These are phyloP conservation scores for Populus hybrid DNA, from an alignment of 441 rosid species.

Conservation along the genomic window DNA sequence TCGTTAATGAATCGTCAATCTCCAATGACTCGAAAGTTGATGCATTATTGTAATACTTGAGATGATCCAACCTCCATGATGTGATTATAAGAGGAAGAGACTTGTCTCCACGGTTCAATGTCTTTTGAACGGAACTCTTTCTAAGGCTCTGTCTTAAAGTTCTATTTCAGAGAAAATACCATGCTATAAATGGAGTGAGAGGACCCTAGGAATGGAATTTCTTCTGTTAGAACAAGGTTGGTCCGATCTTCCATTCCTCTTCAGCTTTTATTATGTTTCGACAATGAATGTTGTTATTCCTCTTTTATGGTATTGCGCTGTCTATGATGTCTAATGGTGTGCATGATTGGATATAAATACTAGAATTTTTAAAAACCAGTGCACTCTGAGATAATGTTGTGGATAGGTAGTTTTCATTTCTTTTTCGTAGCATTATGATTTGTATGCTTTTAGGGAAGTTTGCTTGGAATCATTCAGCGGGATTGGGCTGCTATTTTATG, in stretches of 20 bases:
- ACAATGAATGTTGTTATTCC: not conserved
- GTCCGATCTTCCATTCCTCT: no score
- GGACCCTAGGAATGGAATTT: not conserved
- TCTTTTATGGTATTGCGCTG: slow-evolving; percentile 15
- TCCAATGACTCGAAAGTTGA: not conserved
- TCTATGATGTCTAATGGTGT: slow-evolving; percentile 47
- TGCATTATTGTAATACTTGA: not conserved
- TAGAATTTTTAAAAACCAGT: not conserved
- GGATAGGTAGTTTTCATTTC: not conserved
- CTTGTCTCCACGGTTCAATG: not conserved
- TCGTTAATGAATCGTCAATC: not conserved
- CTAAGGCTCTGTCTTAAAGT: not conserved
- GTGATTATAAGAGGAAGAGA: not conserved
- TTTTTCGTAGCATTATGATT: not conserved
- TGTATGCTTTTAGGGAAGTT: not conserved
- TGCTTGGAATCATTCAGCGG: not conserved
- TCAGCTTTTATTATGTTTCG: not conserved
- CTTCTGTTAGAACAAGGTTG: not conserved
- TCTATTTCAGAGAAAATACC: not conserved
- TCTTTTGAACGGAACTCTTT: not conserved
- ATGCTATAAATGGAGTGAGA: not conserved
- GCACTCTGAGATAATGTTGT: not conserved
- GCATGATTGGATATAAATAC: not conserved
- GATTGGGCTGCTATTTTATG: not conserved
- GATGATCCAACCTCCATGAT: not conserved